phyloP scores from a whole-genome alignment of 1,139 yeast species.

The Pneumocystis sp. region DNA sequence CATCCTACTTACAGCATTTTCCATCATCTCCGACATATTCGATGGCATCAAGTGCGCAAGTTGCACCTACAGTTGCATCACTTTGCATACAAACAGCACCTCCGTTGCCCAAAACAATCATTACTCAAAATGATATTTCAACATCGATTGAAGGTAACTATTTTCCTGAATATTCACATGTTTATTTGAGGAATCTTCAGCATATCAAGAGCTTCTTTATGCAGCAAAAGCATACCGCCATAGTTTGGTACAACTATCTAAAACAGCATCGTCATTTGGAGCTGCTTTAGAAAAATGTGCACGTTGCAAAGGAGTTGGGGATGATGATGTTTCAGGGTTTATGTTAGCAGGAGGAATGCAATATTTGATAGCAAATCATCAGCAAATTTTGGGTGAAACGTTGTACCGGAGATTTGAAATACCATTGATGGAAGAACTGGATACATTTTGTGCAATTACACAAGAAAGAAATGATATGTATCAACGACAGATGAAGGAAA shows the following conservation, averaged over 20 bases:
- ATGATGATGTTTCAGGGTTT: slow-evolving; percentile 45
- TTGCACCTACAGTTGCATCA: background rate
- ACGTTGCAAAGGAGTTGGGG: slow-evolving; percentile 49
- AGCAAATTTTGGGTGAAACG: slow-evolving; percentile 49
- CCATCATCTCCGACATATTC: background rate
- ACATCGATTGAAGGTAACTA: background rate
- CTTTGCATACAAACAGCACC: background rate
- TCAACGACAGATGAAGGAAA: slow-evolving; percentile 36
- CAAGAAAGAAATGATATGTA: slow-evolving; percentile 38
- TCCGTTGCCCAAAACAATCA: background rate
- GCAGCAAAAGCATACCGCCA: slow-evolving; percentile 40
- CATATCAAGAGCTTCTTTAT: slow-evolving; percentile 34
- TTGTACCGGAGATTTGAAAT: slow-evolving; percentile 38
- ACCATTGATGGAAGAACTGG: slow-evolving; percentile 37
- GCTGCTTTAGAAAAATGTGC: slow-evolving; percentile 56
- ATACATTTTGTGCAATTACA: slow-evolving; percentile 25
- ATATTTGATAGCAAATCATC: slow-evolving; percentile 61
- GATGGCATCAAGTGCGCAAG: background rate
- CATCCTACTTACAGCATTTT: background rate
- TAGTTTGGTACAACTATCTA: slow-evolving; percentile 38
- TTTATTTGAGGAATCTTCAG: background rate
- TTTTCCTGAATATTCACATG: background rate
- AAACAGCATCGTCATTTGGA: slow-evolving; percentile 62
- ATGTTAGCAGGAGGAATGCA: slow-evolving; percentile 67
- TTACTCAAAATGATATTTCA: background rate